Percentiles rank a stretch among this genome's conserved stretches.
Conservation (phyloP, 768 basidiomycete species). For the Psilocybe cyanescens region DNA sequence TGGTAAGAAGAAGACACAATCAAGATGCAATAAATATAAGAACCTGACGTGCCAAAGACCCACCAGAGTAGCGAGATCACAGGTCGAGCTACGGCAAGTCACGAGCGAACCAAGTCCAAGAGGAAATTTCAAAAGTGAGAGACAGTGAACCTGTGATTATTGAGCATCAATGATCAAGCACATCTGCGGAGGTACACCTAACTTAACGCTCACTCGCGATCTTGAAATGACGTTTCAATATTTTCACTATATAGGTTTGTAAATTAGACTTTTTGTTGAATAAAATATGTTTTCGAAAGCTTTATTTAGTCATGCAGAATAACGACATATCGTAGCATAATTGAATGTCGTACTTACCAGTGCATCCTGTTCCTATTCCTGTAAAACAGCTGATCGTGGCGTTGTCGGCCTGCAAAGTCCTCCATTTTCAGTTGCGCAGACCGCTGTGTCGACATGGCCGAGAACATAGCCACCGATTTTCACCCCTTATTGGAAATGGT, state of each 20-base stretch:
- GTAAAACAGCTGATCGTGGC: background rate
- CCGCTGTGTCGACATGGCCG: background rate
- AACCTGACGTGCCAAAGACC: background rate
- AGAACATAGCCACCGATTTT: background rate
- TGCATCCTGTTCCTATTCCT: background rate
- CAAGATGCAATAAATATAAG: background rate
- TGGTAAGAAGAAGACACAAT: background rate
- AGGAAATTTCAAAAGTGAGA: background rate
- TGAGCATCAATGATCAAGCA: too few relatives aligned
- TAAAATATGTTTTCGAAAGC: background rate
- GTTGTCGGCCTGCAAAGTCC: background rate
- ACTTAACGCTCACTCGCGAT: background rate
- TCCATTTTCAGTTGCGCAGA: background rate
- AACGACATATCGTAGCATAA: background rate
- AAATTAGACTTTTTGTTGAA: background rate
- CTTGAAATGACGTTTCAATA: background rate
- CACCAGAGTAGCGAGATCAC: conserved; percentile 5
- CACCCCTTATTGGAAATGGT: background rate
- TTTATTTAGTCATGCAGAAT: background rate
- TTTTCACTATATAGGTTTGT: background rate
- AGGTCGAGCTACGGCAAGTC: background rate
- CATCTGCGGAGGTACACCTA: background rate
- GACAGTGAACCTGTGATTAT: too few relatives aligned
- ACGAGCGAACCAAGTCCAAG: background rate
- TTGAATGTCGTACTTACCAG: background rate